Evolutionary conservation across 169 alveolate species (phyloP), one percentile per base, ranked within the genome.

Genomic region (Amoebophrya sp.): DNA sequence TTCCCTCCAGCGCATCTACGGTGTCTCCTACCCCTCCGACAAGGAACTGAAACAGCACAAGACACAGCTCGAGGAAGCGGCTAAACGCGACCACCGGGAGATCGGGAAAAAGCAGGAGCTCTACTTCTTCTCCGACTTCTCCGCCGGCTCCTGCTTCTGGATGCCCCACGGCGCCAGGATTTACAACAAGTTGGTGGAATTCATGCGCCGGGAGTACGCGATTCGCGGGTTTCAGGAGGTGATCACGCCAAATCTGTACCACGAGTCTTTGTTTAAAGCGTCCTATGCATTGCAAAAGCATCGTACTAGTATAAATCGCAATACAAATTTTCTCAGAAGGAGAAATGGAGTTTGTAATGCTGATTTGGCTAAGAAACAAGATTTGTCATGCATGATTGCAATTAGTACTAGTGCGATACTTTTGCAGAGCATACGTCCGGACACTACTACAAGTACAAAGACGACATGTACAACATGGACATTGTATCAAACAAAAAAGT

Each of bases 351-450:
- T n/a, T n/a, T n/a, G n/a, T n/a, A n/a, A n/a, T n/a, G n/a, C n/a
- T n/a, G n/a, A n/a, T n/a, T n/a, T n/a, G n/a, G n/a, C n/a, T n/a
- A n/a, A n/a, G n/a, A n/a, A n/a, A n/a, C n/a, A n/a, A n/a, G n/a
- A n/a, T n/a, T n/a, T n/a, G n/a, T n/a, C n/a, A n/a, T n/a, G n/a
- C n/a, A n/a, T n/a, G n/a, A n/a, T n/a, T n/a, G n/a, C n/a, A n/a
- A n/a, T n/a, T n/a, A n/a, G n/a, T n/a, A n/a, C n/a, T n/a, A n/a
- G n/a, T n/a, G n/a, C n/a, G n/a, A n/a, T n/a, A n/a, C n/a, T n/a
- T n/a, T n/a, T n/a, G n/a, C n/a, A n/a, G n/a, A n/a, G n/a, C n/a
- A 35, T 98, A 99, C 99, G 54, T 98, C 99, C 32, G 99, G 99
- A 0, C 99, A 99, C 97, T 98, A 98, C 95, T 96, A 97, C 90